phyloP scores from a whole-genome alignment of 2,329 filamentous ascomycete species.

The Xylariales sp. region DNA sequence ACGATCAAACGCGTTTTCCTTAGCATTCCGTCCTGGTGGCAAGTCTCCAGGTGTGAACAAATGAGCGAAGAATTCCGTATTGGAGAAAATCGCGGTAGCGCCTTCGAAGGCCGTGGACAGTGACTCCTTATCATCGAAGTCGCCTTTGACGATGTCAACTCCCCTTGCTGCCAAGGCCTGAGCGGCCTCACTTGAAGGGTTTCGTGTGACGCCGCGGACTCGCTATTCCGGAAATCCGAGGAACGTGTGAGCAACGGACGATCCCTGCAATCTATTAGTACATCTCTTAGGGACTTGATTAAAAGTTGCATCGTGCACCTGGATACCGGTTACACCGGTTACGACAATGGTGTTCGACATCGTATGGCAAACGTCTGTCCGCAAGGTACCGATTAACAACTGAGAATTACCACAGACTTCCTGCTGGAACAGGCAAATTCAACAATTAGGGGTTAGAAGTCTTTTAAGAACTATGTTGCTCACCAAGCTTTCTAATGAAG shows the following conservation, averaged over 20 bases:
- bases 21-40: not conserved
- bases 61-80: constrained; percentile 15
- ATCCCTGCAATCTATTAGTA: constrained; percentile 1
- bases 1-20: constrained; percentile 10
- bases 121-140: constrained; percentile 9
- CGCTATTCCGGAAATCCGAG: constrained; percentile 2
- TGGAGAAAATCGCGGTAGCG: constrained; percentile 12
- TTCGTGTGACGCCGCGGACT: constrained; percentile 6
- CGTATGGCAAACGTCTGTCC: too few species aligned
- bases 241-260: constrained; percentile 6
- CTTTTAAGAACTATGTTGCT: too few species aligned
- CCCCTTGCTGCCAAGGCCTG: constrained; percentile 6
- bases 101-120: constrained; percentile 11
- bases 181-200: not conserved
- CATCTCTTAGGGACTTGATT: not conserved
- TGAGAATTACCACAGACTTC: too few species aligned
- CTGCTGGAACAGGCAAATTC: too few species aligned
- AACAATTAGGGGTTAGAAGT: too few species aligned
- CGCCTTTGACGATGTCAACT: constrained; percentile 10
- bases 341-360: constrained; percentile 1
- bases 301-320: not conserved
- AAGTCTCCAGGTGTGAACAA: not conserved
- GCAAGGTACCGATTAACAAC: too few species aligned
- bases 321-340: not conserved
- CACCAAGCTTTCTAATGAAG: too few species aligned